phyloP scores from a whole-genome alignment of 164 flowering plant species.

The Hamamelis virginiana region DNA sequence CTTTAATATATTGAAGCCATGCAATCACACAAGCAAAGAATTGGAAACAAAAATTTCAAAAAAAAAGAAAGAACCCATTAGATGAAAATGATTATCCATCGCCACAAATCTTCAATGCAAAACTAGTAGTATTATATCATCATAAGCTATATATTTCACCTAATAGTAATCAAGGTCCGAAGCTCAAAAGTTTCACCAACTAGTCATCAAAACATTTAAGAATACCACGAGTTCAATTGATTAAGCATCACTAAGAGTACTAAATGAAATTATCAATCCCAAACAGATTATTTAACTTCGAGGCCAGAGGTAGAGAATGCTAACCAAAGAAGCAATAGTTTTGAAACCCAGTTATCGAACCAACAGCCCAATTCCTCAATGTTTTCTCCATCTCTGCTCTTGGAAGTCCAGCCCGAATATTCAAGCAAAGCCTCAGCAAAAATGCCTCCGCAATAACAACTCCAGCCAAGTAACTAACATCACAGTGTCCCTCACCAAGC shows the following conservation, averaged over 20 bases:
- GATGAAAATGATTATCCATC: no score
- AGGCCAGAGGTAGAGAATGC: slow-evolving; percentile 8
- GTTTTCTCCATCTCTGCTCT: slow-evolving; percentile 32
- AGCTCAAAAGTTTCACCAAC: no score
- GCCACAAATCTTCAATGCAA: background rate
- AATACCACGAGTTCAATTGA: no score
- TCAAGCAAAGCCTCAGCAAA: slow-evolving; percentile 35
- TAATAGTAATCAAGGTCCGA: no score
- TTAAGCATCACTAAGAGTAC: background rate
- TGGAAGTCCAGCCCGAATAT: slow-evolving; percentile 13
- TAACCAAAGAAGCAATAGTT: slow-evolving; percentile 41
- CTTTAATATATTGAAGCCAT: no score
- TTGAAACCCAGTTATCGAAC: slow-evolving; percentile 32
- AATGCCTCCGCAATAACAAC: slow-evolving; percentile 60
- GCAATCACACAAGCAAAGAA: no score
- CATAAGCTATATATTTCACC: background rate
- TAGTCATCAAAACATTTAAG: no score
- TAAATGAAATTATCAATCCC: background rate
- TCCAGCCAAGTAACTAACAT: slow-evolving; percentile 54
- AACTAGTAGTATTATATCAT: background rate
- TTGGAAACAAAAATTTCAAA: no score
- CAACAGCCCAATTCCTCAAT: slow-evolving; percentile 40
- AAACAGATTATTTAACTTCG: background rate
- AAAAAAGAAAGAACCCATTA: no score
- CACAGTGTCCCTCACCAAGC: slow-evolving; percentile 32